Percentiles rank a stretch among this genome's conserved stretches.
Evolutionary conservation across 129 eudicot species (phyloP).

Genomic region (Deinandra increscens): DNA sequence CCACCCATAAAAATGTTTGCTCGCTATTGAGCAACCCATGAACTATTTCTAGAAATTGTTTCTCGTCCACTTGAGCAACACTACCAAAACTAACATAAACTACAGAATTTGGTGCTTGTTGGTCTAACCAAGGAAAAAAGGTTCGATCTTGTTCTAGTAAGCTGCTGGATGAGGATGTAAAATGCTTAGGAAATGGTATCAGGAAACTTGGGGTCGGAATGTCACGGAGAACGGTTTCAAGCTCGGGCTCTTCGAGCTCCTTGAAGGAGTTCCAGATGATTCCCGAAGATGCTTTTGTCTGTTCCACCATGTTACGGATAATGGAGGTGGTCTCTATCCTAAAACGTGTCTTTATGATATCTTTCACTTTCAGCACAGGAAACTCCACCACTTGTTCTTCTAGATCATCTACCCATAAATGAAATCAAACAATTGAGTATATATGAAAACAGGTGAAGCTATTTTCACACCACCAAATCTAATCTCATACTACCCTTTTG

Average conservation of each 20-base stretch:
- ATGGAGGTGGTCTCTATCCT: not conserved
- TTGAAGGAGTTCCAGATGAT: slow-evolving; percentile 44
- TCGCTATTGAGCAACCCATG: slow-evolving; percentile 50
- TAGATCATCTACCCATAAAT: not conserved
- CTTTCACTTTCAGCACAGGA: slow-evolving; percentile 38
- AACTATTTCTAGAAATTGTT: slow-evolving; percentile 45
- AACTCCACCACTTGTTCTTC: slow-evolving; percentile 39
- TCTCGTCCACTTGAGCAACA: slow-evolving; percentile 30
- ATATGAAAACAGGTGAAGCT: not conserved
- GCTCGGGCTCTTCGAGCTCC: slow-evolving; percentile 41
- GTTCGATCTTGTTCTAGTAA: slow-evolving; percentile 35
- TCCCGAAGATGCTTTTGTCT: slow-evolving; percentile 35
- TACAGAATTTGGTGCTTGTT: slow-evolving; percentile 42
- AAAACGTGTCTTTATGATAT: slow-evolving; percentile 17
- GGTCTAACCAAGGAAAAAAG: slow-evolving; percentile 46
- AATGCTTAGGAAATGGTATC: slow-evolving; percentile 40
- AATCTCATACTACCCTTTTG: too few species aligned
- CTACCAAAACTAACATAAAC: slow-evolving; percentile 70
- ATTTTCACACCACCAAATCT: too few species aligned
- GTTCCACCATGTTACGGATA: slow-evolving; percentile 22
- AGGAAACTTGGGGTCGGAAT: slow-evolving; percentile 36
- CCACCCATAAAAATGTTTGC: slow-evolving; percentile 53
- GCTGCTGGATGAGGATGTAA: slow-evolving; percentile 33
- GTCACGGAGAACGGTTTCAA: slow-evolving; percentile 12
- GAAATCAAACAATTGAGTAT: not conserved